Evolutionary conservation across 768 basidiomycete genomes (phyloP), one percentile per base, ranked within the genome.

Genomic region (Gelatoporia subvermispora): DNA sequence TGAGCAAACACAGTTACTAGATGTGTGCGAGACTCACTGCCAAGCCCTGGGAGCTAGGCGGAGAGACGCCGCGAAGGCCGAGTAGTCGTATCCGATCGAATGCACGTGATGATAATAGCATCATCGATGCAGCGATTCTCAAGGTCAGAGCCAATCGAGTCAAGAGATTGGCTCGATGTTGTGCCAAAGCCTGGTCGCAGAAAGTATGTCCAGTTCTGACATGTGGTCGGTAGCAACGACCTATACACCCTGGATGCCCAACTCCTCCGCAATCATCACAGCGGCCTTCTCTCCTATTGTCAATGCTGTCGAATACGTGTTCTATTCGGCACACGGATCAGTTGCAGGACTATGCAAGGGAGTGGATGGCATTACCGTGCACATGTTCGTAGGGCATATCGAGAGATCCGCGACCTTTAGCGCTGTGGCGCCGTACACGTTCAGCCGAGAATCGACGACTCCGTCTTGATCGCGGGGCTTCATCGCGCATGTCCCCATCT

Each of bases 401-500:
- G 17, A 47, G 45, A 23, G 13, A 72, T 76, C 81, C 40, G 78
- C 81, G 21, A 87, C 74, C 58, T 85, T 82, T 43, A 86, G 65
- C 23, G 72, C 72, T 53, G 67, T 52, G 1, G 78, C 70, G 0
- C 81, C 82, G 51, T 85, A 84, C 11, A 87, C 82, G 52, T 80
- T 80, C 35, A 86, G 63, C n/a, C 66, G 66, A 23, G 74, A 45
- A 56, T 87, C 81, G 8, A 87, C 79, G 3, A 85, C 84, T 13
- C 83, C 84, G 4, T 73, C 76, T 35, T 71, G 47, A 16, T 76
- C 70, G 17, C 74, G 72, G 3, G 80, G 72, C 59, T 84, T 83
- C 83, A 85, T 85, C 1, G 81, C 75, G 49, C 82, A 84, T 0
- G 82, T 85, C 35, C 82, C 82, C 13, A 81, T 68, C 81, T 83